A percentile compares a stretch with the other conserved stretches of the same genome.
phyloP scores from a whole-genome alignment of 495 filamentous ascomycete genomes.

The Penicillium diatomitis region DNA sequence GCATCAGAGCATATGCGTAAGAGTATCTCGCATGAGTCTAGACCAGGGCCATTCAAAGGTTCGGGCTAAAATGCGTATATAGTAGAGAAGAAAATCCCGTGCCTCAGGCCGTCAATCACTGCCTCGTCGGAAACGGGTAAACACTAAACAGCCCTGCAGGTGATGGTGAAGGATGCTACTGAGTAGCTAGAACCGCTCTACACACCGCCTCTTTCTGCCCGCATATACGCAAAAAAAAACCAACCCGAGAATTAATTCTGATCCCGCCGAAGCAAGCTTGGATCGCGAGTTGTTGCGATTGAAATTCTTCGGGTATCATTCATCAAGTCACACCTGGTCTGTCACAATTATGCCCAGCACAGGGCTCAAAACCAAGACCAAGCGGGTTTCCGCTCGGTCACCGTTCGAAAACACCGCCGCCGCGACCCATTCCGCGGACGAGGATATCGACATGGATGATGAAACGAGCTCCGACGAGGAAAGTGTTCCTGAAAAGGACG shows the following conservation, averaged over 20 bases:
- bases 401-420: slow-evolving; percentile 15
- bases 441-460: slow-evolving; percentile 24
- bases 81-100: too few relatives aligned
- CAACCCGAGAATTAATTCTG: slow-evolving; percentile 24
- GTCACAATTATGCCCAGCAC: slow-evolving; percentile 21
- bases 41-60: too few relatives aligned
- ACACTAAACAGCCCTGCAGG: too few relatives aligned
- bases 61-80: too few relatives aligned
- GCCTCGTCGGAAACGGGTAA: too few relatives aligned
- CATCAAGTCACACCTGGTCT: neutral
- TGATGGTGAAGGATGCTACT: too few relatives aligned
- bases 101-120: too few relatives aligned
- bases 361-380: slow-evolving; percentile 27
- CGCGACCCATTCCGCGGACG: slow-evolving; percentile 10
- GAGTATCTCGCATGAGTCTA: too few relatives aligned
- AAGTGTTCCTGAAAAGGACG: slow-evolving; percentile 56
- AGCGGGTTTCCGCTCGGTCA: slow-evolving; percentile 17
- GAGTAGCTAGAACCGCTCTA: slow-evolving; percentile 1
- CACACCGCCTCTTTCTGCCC: slow-evolving; percentile 18
- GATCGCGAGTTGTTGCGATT: slow-evolving; percentile 5
- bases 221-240: slow-evolving; percentile 20
- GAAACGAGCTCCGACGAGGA: slow-evolving; percentile 31
- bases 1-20: too few relatives aligned
- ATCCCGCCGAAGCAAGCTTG: slow-evolving; percentile 15
- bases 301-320: slow-evolving; percentile 3